Conservation (phyloP, 768 basidiomycete species). For the Boletus patriciae region DNA sequence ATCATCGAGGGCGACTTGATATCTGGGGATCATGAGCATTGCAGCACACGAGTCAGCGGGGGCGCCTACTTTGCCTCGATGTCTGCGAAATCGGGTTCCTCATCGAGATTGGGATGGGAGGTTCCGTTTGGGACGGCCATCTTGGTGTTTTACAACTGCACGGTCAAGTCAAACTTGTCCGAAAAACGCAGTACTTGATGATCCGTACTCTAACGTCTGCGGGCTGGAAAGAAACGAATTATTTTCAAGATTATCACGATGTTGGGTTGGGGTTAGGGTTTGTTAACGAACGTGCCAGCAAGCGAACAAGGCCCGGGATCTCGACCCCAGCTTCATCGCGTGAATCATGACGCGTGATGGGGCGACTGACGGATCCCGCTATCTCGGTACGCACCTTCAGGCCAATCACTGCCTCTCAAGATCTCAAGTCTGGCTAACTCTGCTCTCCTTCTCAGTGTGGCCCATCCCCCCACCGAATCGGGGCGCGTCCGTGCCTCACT, state of each 20-base stretch:
- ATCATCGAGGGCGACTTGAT: slow-evolving; percentile 80
- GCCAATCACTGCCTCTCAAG: not conserved
- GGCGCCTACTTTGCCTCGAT: slow-evolving; percentile 77
- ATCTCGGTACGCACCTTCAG: not conserved
- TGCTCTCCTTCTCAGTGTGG: not conserved
- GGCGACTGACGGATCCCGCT: not conserved
- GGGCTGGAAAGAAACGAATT: not conserved
- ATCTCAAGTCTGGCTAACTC: slow-evolving; percentile 13
- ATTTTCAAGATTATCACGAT: not conserved
- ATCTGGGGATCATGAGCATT: slow-evolving; percentile 50
- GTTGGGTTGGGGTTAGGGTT: slow-evolving; percentile 2
- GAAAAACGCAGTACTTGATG: too few species aligned
- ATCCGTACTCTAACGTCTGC: too few species aligned
- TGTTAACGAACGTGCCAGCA: not conserved
- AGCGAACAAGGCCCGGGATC: not conserved
- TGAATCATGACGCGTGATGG: not conserved
- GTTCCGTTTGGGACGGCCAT: slow-evolving; percentile 46
- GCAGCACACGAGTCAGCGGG: not conserved
- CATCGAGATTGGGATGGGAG: slow-evolving; percentile 42
- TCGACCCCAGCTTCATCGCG: not conserved
- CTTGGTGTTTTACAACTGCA: slow-evolving; percentile 24
- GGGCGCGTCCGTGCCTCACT: not conserved
- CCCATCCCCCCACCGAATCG: not conserved
- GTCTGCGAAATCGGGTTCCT: slow-evolving; percentile 83
- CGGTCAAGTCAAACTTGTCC: not conserved